A percentile compares a stretch with the other conserved stretches of the same genome.
Conservation (phyloP, 2,329 filamentous ascomycete species). For the Dactylellina haptotyla region DNA sequence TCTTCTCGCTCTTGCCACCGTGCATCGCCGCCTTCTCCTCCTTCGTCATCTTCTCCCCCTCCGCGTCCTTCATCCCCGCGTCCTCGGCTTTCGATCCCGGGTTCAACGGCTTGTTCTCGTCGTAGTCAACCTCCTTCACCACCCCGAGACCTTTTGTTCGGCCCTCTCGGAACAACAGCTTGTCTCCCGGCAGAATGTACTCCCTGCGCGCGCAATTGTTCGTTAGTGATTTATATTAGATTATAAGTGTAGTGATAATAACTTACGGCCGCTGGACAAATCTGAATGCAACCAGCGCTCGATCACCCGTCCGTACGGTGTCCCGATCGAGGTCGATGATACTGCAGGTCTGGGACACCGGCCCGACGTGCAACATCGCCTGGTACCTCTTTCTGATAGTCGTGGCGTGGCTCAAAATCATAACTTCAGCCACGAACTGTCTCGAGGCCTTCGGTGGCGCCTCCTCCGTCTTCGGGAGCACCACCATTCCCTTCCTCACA, state of each 20-base stretch:
- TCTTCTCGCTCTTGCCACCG: slow-evolving; percentile 41
- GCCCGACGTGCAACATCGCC: slow-evolving; percentile 96
- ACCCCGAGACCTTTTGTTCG: slow-evolving; percentile 95
- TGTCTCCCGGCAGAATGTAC: slow-evolving; percentile 86
- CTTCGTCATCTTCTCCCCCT: slow-evolving; percentile 37
- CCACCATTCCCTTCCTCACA: slow-evolving; percentile 97
- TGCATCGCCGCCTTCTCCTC: slow-evolving; percentile 48
- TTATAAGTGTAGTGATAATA: not conserved
- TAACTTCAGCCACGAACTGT: slow-evolving; percentile 84
- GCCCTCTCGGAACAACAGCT: slow-evolving; percentile 91
- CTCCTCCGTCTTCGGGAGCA: slow-evolving; percentile 82
- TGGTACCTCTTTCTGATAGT: slow-evolving; percentile 98
- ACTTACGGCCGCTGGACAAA: slow-evolving; percentile 83
- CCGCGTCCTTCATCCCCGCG: slow-evolving; percentile 5
- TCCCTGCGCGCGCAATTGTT: slow-evolving; percentile 64
- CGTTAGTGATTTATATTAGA: not conserved
- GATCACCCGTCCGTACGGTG: slow-evolving; percentile 91
- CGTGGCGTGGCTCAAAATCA: slow-evolving; percentile 94
- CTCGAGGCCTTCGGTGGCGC: slow-evolving; percentile 75
- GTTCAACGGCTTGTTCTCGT: slow-evolving; percentile 65
- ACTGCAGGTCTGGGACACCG: slow-evolving; percentile 92
- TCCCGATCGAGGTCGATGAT: slow-evolving; percentile 95
- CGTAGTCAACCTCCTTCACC: slow-evolving; percentile 90
- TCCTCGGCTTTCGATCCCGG: slow-evolving; percentile 38
- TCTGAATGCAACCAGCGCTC: slow-evolving; percentile 91